Evolutionary conservation across 176 grass and related monocot genomes (phyloP).

Genomic region (Puccinellia tenuiflora): DNA sequence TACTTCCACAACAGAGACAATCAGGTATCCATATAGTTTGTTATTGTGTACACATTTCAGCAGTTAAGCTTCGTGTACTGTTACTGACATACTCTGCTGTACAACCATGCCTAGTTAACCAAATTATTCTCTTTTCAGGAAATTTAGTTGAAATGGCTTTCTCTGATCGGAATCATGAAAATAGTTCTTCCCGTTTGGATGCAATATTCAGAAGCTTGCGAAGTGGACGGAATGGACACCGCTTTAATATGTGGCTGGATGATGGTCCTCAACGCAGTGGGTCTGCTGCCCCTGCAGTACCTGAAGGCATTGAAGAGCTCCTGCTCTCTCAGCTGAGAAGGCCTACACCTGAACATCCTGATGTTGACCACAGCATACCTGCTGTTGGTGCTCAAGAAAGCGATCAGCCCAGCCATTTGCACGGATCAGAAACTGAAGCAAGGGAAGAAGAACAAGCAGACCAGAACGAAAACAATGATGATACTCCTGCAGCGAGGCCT

Average conservation of each 20-base stretch:
- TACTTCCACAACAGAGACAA: slow-evolving; percentile 71
- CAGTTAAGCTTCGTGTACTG: neutral
- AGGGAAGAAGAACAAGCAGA: slow-evolving; percentile 40
- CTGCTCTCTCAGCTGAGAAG: slow-evolving; percentile 79
- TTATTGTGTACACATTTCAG: neutral
- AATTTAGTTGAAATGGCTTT: slow-evolving; percentile 87
- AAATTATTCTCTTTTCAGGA: slow-evolving; percentile 43
- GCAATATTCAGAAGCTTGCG: slow-evolving; percentile 90
- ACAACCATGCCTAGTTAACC: neutral
- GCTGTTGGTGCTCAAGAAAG: slow-evolving; percentile 43
- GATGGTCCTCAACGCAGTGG: slow-evolving; percentile 62
- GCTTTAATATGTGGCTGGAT: slow-evolving; percentile 97
- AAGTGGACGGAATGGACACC: slow-evolving; percentile 78
- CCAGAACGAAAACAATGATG: slow-evolving; percentile 34
- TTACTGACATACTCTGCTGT: neutral
- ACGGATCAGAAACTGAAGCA: slow-evolving; percentile 54
- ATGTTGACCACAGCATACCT: slow-evolving; percentile 34
- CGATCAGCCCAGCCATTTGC: slow-evolving; percentile 42
- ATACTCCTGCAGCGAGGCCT: slow-evolving; percentile 20
- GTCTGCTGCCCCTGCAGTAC: slow-evolving; percentile 58
- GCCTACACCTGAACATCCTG: slow-evolving; percentile 52
- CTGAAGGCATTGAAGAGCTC: slow-evolving; percentile 90
- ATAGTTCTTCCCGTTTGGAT: slow-evolving; percentile 83
- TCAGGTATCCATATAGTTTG: slow-evolving; percentile 45
- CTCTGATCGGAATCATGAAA: slow-evolving; percentile 84